phyloP scores from a whole-genome alignment of 2,329 filamentous ascomycete genomes.

The Claviceps monticola region DNA sequence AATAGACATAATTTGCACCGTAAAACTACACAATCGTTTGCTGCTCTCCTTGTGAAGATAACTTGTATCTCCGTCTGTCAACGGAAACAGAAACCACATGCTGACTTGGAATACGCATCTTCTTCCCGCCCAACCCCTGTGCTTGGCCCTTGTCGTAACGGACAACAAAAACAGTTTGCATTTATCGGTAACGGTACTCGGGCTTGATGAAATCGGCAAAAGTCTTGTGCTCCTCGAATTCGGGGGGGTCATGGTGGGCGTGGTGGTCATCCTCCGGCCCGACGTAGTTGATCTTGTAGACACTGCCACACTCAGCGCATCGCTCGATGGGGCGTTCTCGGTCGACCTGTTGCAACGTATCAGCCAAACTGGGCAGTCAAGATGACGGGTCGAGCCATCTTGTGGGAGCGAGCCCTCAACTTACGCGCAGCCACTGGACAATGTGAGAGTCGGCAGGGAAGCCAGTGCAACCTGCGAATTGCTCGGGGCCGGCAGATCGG shows the following conservation, averaged over 20 bases:
- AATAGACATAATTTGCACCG: conserved; percentile 19
- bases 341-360: conserved; percentile 47
- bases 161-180: conserved; percentile 6
- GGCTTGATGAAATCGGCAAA: conserved; percentile 94
- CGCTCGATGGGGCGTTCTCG: conserved; percentile 85
- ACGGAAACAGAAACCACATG: conserved; percentile 9
- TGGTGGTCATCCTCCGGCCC: conserved; percentile 66
- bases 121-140: background rate
- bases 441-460: conserved; percentile 82
- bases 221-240: conserved; percentile 79
- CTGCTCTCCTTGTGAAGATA: conserved; percentile 9
- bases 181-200: conserved; percentile 66
- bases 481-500: conserved; percentile 86
- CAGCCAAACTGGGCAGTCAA: background rate
- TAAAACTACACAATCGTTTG: conserved; percentile 26
- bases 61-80: conserved; percentile 9
- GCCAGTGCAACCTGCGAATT: conserved; percentile 93
- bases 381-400: too few species aligned
- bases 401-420: conserved; percentile 18
- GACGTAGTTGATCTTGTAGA: conserved; percentile 96
- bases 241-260: conserved; percentile 43
- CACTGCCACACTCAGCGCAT: conserved; percentile 91
- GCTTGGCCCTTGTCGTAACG: conserved; percentile 4
- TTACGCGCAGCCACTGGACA: conserved; percentile 80
- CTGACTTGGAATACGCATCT: conserved; percentile 11